Base-by-base conservation (phyloP, 768 basidiomycete genomes). In the Amyloporia xantha region DNA sequence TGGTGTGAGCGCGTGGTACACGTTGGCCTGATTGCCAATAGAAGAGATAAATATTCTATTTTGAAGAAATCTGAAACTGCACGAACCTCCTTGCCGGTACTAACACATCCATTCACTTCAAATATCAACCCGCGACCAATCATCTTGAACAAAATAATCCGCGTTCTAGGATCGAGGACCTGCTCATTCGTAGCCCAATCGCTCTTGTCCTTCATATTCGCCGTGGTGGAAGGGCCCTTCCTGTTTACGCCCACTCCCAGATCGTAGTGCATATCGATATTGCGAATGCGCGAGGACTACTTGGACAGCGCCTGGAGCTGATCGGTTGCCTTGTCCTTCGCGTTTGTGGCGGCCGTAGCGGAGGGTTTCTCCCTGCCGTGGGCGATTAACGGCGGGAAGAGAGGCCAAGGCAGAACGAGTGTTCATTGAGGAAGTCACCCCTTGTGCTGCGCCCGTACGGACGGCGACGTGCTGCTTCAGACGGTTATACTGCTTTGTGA, bases 401-500 rank as follows among this genome's bases (percentile, higher is more conserved):
- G 81, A 50, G 10, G 81, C 82, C 2, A 86, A 79, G 2, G 78
- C 62, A 7, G 71, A 57, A 7, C 70, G 65, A 4, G 71, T 66
- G 44, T 78, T 73, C 13, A 72, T 70, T 1, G 79, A 69, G 4
- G 84, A 84, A 1, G 71, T 61, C 5, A 72, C 63, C 11, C 83
- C 81, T 47, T 79, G 78, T 1, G 79, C 86, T 48, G 73, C 79
- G 2, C 89, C 87, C 15, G 80, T 79, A 28, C 82, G 83, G 5
- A 91, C 86, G 19, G 87, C 88, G 49, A 90, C 84, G 63, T 97
- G 91, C 64, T 97, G 94, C 43, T 87, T 74, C 25, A 98, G 73
- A 20, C 96, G 85, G 68, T 98, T 98, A 68, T 89, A 99, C 59
- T 97, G 93, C 68, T 98, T 98, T 27, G 96, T 98, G 59, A 99